Evolutionary conservation across 2,329 filamentous ascomycete genomes (phyloP), one percentile per base, ranked within the genome.

Genomic region (Rhexocercosporidium sp.): DNA sequence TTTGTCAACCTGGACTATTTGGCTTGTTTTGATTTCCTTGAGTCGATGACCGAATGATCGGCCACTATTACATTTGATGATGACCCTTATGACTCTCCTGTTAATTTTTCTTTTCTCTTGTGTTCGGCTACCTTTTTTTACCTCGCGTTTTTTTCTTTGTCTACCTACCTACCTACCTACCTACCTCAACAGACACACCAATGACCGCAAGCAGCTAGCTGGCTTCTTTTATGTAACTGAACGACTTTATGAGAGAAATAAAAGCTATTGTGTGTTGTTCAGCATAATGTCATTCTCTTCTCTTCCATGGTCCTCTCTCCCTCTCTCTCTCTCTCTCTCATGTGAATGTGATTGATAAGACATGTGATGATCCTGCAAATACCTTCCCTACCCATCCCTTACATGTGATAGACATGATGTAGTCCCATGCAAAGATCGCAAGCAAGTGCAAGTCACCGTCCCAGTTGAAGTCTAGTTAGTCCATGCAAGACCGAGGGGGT

Each of bases 231-330:
- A 77, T 77, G 78, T 79, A 79, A 78, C 70, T 76, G 73, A 76
- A 72, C 77, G 78, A 80, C 76, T 78, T 76, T 75, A 79, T 71
- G 78, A 78, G 76, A 76, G 76, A 76, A 77, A 76, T 76, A 80
- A 81, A 80, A 79, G 77, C 77, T 76, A 72, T 75, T 76, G 18
- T 46, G 78, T 78, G 77, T 79, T 78, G 76, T 69, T 69, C n/a
- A n/a, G n/a, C n/a, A n/a, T n/a, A n/a, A n/a, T n/a, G n/a, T n/a
- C n/a, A n/a, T n/a, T n/a, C 27, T 49, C 11, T 37, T 49, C 22
- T 59, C n/a, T 44, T n/a, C 22, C 37, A 31, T 29, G 18, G 7
- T 31, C 3, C 3, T 1, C 18, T 44, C 22, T 16, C 47, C 37
- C 62, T 12, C 7, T 29, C 25, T 29, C 29, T 31, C 29, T 31